These are phyloP conservation scores for Penicillium argentinense DNA, from an alignment of 495 filamentous ascomycete species.

Conservation along the genomic window DNA sequence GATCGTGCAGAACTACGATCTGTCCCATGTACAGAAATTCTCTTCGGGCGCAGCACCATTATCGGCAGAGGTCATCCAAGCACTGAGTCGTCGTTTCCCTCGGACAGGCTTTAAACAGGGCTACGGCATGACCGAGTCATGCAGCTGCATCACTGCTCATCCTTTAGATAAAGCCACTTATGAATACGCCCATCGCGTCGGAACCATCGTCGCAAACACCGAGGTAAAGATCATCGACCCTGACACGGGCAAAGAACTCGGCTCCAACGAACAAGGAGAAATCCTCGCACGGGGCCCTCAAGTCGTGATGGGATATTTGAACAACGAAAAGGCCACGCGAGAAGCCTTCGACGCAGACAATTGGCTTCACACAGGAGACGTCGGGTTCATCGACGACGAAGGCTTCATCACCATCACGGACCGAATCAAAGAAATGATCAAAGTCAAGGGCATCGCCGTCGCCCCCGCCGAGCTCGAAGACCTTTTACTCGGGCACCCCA, in stretches of 20 bases:
- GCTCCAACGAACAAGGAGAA: conserved; percentile 56
- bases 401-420: conserved; percentile 64
- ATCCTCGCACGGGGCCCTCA: conserved; percentile 56
- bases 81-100: conserved; percentile 57
- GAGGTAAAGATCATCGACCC: conserved; percentile 61
- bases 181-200: conserved; percentile 58
- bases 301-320: conserved; percentile 59
- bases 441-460: conserved; percentile 70
- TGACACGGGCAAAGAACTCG: conserved; percentile 44
- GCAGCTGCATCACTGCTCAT: conserved; percentile 61
- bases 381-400: conserved; percentile 54
- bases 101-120: conserved; percentile 65
- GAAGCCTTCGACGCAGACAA: conserved; percentile 62
- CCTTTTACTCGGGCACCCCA: conserved; percentile 53
- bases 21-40: conserved; percentile 52
- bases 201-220: conserved; percentile 58
- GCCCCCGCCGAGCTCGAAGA: conserved; percentile 72
- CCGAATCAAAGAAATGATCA: conserved; percentile 74
- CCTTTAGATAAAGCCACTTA: conserved; percentile 52
- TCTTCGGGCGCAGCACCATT: conserved; percentile 65
- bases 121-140: conserved; percentile 71
- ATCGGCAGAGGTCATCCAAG: conserved; percentile 59
- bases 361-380: conserved; percentile 67
- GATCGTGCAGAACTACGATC: conserved; percentile 60
- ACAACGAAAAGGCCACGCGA: conserved; percentile 51